A percentile compares a stretch with the other conserved stretches of the same genome.
phyloP scores from a whole-genome alignment of 2,329 filamentous ascomycete genomes.

The Colletotrichum simmondsii region DNA sequence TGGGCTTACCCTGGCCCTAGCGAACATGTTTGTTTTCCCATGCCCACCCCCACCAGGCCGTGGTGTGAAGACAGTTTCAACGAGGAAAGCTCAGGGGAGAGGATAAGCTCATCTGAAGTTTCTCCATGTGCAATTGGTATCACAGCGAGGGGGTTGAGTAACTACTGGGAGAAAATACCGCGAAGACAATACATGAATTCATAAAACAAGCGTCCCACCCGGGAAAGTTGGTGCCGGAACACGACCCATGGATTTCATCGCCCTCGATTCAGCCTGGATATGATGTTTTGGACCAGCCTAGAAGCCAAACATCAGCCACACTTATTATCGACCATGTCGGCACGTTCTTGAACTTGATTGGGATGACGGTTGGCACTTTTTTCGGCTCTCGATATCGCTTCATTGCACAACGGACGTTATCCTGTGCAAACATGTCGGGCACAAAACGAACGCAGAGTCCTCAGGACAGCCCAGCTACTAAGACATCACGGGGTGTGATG shows the following conservation, averaged over 20 bases:
- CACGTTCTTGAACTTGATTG: neutral
- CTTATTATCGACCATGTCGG: conserved; percentile 23
- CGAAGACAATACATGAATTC: neutral
- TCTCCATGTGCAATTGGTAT: conserved; percentile 19
- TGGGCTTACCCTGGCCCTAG: neutral
- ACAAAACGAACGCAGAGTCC: conserved; percentile 16
- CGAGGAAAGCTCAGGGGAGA: conserved; percentile 10
- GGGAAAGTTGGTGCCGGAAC: conserved; percentile 23
- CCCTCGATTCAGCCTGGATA: neutral
- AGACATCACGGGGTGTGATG: conserved; percentile 17
- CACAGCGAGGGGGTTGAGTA: conserved; percentile 27
- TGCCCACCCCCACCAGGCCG: conserved; percentile 12
- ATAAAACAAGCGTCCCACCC: conserved; percentile 25
- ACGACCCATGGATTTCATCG: conserved; percentile 1
- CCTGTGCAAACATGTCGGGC: conserved; percentile 18
- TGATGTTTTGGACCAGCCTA: conserved; percentile 2
- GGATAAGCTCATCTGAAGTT: conserved; percentile 28
- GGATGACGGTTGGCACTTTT: neutral
- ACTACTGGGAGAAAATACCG: conserved; percentile 4
- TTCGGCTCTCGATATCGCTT: neutral
- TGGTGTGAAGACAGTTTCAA: conserved; percentile 27
- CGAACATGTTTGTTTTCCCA: conserved; percentile 27
- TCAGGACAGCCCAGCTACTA: conserved; percentile 16
- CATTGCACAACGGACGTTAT: neutral
- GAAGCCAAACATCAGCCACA: conserved; percentile 11